Evolutionary conservation across 352 stramenopile genomes (phyloP).

Genomic region (Phytophthora colocasiae): DNA sequence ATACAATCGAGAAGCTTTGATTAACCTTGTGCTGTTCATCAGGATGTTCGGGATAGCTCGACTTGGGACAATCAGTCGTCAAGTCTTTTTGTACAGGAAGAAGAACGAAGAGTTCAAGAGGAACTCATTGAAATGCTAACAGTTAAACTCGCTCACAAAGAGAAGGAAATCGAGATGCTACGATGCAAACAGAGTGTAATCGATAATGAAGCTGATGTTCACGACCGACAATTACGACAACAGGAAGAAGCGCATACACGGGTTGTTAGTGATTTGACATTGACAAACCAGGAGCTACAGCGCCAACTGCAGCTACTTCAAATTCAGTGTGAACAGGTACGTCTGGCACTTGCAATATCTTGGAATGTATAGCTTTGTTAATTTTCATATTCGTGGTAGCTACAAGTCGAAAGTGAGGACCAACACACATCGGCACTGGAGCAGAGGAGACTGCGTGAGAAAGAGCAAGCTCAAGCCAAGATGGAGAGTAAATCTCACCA

Average conservation of each 20-base stretch:
- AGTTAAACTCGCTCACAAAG: slow-evolving; percentile 64
- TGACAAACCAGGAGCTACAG: slow-evolving; percentile 48
- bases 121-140: slow-evolving; percentile 74
- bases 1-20: not conserved
- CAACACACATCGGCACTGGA: slow-evolving; percentile 46
- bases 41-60: slow-evolving; percentile 45
- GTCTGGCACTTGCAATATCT: not conserved
- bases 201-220: slow-evolving; percentile 26
- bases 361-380: not conserved
- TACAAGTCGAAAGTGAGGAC: slow-evolving; percentile 44
- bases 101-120: slow-evolving; percentile 62
- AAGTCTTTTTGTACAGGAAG: slow-evolving; percentile 45
- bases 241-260: slow-evolving; percentile 33
- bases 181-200: slow-evolving; percentile 41
- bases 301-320: slow-evolving; percentile 48
- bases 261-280: slow-evolving; percentile 27
- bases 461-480: slow-evolving; percentile 37
- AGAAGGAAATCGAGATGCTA: slow-evolving; percentile 64
- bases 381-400: slow-evolving; percentile 10
- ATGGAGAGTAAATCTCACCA: slow-evolving; percentile 29
- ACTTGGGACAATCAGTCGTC: slow-evolving; percentile 19
- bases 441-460: slow-evolving; percentile 49
- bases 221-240: slow-evolving; percentile 37
- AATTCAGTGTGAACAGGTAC: slow-evolving; percentile 48
- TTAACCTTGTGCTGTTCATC: not conserved